Evolutionary conservation across 2,329 filamentous ascomycete genomes (phyloP).

Genomic region (Arthrobotrys pseudoclavata): DNA sequence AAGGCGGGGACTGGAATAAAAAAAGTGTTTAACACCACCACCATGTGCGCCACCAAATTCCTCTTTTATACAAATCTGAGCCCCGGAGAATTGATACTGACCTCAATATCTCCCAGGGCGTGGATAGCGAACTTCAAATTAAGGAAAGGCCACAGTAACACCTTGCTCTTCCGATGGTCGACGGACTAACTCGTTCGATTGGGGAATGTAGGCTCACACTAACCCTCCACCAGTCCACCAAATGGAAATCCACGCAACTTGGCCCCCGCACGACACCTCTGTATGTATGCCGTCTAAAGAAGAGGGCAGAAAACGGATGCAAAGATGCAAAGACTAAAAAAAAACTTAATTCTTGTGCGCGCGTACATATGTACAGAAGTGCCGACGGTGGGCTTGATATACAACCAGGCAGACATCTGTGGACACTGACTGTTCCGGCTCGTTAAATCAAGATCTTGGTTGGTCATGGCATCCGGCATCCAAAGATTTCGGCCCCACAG

Average conservation of each 20-base stretch:
- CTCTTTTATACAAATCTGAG: conserved; percentile 6
- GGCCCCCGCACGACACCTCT: conserved; percentile 37
- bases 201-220: conserved; percentile 57
- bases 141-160: conserved; percentile 50
- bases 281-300: conserved; percentile 9
- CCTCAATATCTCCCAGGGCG: conserved; percentile 25
- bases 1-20: not conserved
- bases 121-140: conserved; percentile 28
- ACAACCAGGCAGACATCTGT: conserved; percentile 30
- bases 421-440: conserved; percentile 5
- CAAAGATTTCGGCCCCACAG: conserved; percentile 43
- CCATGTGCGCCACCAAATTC: not conserved
- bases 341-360: conserved; percentile 39
- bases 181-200: conserved; percentile 44
- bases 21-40: conserved; percentile 20
- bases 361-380: conserved; percentile 24
- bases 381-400: conserved; percentile 54
- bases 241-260: conserved; percentile 45
- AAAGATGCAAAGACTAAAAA: conserved; percentile 2
- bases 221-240: conserved; percentile 30
- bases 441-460: conserved; percentile 59
- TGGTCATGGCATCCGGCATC: conserved; percentile 50
- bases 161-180: conserved; percentile 52
- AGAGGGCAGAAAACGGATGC: conserved; percentile 22
- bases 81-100: conserved; percentile 28